Base-by-base conservation (phyloP, 441 rosid genomes). In the Aleurites moluccanus region DNA sequence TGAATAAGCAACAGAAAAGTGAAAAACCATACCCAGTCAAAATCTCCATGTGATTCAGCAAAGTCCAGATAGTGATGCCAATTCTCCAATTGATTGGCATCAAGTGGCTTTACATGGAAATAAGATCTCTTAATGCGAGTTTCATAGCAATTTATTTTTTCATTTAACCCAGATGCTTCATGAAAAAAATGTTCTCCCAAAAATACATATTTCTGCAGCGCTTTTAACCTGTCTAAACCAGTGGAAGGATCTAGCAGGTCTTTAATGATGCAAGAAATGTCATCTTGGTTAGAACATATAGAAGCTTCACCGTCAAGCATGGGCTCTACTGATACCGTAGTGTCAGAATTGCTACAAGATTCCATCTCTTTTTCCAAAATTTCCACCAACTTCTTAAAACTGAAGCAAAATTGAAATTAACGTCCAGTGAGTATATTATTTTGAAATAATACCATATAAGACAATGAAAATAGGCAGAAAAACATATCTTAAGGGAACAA, bases 51-150 rank as follows among this genome's bases (percentile, higher is more conserved):
- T 62, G 69, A 80, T 83, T 94, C 99, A 28, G 82, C 94, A 76
- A 94, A 94, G 86, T 84, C 87, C 79, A 94, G 79, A 86, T 94
- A 94, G 1, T 78, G 82, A 84, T 91, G 92, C 99, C 99, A 92
- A 66, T 90, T 92, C 44, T 81, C 73, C 53, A 81, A 60, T 53
- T 95, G 94, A 65, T 44, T 57, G 59, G 59, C 72, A 73, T 90
- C 93, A 35, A 95, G 86, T 44, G 91, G 89, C 74, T 86, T 85
- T 72, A 85, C 87, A 82, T 92, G 98, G 79, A 95, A 92, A 83
- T 90, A 95, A 59, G 92, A 79, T 85, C 99, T 88, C 72, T 57
- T 83, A 76, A 92, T 91, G 33, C 55, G 66, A 70, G 67, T 75
- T 87, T 95, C 99, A 82, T 89, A 92, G 84, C 79, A 47, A 73